Base-by-base conservation (phyloP, 2,329 filamentous ascomycete species). In the Talaromyces islandicus region DNA sequence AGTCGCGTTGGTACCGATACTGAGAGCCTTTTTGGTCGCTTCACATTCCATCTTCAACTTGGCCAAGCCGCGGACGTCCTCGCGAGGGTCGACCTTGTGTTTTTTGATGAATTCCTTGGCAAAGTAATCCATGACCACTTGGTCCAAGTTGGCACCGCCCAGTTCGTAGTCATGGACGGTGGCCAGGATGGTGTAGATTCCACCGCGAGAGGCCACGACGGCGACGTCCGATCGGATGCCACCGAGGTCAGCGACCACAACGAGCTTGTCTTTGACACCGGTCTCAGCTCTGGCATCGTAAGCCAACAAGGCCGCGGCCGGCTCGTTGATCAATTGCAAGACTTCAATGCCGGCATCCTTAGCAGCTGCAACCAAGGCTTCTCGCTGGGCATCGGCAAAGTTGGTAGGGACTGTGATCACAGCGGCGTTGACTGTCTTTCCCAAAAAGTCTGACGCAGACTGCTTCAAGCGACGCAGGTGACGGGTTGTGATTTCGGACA, bases 91-190 rank as follows among this genome's bases (percentile, higher is more conserved):
- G 60, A 85, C 85, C 80, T 88, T 88, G 84, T 97, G 86, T 84
- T 96, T 96, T 85, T 99, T 97, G 72, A 94, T 85, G 80, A 99
- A 99, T 78, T 99, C 94, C 83, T 99, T 99, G 68, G 93, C 90
- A 69, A 97, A 97, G 82, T 97, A 88, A 74, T 99, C 93, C 74
- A 96, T 90, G 61, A 99, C 83, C 55, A 93, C 89, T 74, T 94
- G 85, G 80, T 99, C 94, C 60, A 99, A 83, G 66, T 92, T 87
- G 38, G 86, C 83, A 71, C 94, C 94, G 60, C 90, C 88, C 67
- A 93, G 90, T 72, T 97, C 92, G 78, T 96, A 97, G 81, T 99
- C 94, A 80, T 97, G 94, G 30, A 89, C 86, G 12, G 93, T 96
- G 21, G 94, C 92, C 61, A 99, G 83, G 69, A 97, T 87, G 62